phyloP scores from a whole-genome alignment of 2,329 filamentous ascomycete genomes.

The Reticulascus tulasneorum region DNA sequence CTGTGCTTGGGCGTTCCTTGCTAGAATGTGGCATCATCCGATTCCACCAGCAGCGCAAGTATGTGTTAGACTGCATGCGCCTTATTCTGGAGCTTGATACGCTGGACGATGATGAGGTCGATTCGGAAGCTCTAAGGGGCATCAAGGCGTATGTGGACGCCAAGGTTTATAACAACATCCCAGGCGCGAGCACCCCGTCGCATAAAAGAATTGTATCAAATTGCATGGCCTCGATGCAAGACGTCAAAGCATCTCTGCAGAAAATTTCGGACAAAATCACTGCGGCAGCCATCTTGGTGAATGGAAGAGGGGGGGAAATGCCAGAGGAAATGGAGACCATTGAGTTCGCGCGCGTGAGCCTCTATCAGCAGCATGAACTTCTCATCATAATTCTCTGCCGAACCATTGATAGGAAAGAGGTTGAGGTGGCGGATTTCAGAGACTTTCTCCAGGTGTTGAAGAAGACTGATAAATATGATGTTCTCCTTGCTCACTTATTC shows the following conservation, averaged over 20 bases:
- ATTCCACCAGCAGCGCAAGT: constrained; percentile 83
- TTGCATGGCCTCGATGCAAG: constrained; percentile 72
- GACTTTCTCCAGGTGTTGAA: constrained; percentile 65
- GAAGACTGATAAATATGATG: constrained; percentile 73
- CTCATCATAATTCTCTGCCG: constrained; percentile 76
- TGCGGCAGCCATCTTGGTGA: constrained; percentile 70
- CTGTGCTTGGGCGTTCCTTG: constrained; percentile 66
- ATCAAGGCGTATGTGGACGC: constrained; percentile 53
- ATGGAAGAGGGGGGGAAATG: constrained; percentile 44
- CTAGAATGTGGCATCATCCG: constrained; percentile 78
- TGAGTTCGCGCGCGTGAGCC: constrained; percentile 73
- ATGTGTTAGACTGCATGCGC: constrained; percentile 77
- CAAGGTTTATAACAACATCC: constrained; percentile 48
- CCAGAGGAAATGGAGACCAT: constrained; percentile 72
- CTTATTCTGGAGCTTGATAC: constrained; percentile 70
- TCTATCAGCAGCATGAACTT: constrained; percentile 86
- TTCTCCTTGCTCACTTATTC: constrained; percentile 70
- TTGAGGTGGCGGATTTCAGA: constrained; percentile 67
- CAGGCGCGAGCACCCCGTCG: constrained; percentile 10
- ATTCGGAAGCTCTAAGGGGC: constrained; percentile 42
- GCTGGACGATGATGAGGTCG: constrained; percentile 53
- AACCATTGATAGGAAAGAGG: constrained; percentile 72
- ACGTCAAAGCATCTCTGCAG: constrained; percentile 73
- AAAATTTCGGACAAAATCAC: constrained; percentile 72
- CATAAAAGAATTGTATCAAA: constrained; percentile 58